These are phyloP conservation scores for Ensete ventricosum DNA, from an alignment of 176 grass and related monocot genomes.

Conservation along the genomic window DNA sequence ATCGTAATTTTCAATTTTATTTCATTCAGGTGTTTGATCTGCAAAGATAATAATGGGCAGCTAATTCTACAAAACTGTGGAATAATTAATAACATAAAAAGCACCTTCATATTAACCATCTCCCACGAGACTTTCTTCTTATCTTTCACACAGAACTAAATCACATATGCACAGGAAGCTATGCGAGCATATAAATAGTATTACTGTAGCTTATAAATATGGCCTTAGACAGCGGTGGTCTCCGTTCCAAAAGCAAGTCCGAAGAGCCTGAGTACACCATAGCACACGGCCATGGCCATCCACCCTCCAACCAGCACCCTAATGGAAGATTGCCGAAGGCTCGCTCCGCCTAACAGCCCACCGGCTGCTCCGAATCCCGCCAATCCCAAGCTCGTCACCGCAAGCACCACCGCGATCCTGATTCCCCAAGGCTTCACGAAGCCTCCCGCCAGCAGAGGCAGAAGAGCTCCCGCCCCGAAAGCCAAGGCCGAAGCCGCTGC, in stretches of 20 bases:
- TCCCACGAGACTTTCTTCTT: too few species aligned
- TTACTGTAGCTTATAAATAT: too few species aligned
- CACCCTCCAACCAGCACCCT: constrained; percentile 10
- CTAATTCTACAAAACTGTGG: too few species aligned
- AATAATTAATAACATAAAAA: too few species aligned
- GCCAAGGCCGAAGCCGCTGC: constrained; percentile 8
- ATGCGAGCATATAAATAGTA: too few species aligned
- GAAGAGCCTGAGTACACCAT: constrained; percentile 3
- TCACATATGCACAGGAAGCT: too few species aligned
- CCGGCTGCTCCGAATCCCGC: constrained; percentile 1
- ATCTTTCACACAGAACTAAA: too few species aligned
- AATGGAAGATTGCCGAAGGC: neutral
- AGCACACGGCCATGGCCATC: constrained; percentile 4
- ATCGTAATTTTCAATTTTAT: too few species aligned
- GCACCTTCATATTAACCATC: too few species aligned
- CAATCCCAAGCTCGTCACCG: constrained; percentile 8
- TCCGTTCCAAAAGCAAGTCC: neutral
- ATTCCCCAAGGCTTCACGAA: constrained; percentile 1
- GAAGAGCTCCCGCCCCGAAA: neutral
- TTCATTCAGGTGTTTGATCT: too few species aligned
- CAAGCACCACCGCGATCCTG: constrained; percentile 2
- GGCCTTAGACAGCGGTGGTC: neutral
- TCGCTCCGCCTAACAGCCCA: constrained; percentile 5
- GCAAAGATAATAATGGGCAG: too few species aligned
- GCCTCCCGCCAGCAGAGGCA: constrained; percentile 8